Base-by-base conservation (phyloP, 78 protist genomes). In the Acrasis kona region DNA sequence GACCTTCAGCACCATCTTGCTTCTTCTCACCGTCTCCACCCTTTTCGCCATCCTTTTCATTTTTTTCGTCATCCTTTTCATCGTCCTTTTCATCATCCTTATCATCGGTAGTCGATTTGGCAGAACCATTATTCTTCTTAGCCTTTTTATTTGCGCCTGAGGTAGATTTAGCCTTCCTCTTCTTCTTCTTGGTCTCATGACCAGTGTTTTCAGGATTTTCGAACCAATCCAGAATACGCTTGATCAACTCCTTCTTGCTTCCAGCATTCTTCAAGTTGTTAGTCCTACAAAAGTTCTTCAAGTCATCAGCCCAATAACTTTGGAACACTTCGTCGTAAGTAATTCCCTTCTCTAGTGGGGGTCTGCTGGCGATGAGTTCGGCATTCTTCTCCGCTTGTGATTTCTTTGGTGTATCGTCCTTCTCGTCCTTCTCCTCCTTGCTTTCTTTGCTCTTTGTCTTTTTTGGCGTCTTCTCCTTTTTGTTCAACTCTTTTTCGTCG, bases 261-360 rank as follows among this genome's bases (percentile, higher is more conserved):
- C 84, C 85, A 58, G 81, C 30, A 58, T 58, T 72, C 50, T 34
- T 74, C 37, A 84, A 36, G 12, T 32, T 58, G 10, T 84, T 12
- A 42, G 58, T 40, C 39, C 42, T 34, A 70, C 85, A 79, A 39
- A 32, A 80, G 10, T 30, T 76, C 34, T 6, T 12, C 28, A 84
- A 40, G 41, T 84, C 89, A 5, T 57, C 81, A 0, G 67, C 10
- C 40, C 73, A 67, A 76, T 74, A 84, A n/a, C 77, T 82, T 71
- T 74, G 82, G 84, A 70, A 76, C 41, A 84, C 65, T 69, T 84
- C 86, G 1, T 74, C 84, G 41, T 39, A 76, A 39, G 57, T 66
- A 38, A 84, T 39, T 34, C 78, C 72, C 37, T 39, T 41, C 10
- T 36, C 10, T 12, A 84, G 61, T 0, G 1, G 6, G 36, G n/a